These are phyloP conservation scores for Lasiosphaeris hirsuta DNA, from an alignment of 495 filamentous ascomycete species.

Conservation along the genomic window DNA sequence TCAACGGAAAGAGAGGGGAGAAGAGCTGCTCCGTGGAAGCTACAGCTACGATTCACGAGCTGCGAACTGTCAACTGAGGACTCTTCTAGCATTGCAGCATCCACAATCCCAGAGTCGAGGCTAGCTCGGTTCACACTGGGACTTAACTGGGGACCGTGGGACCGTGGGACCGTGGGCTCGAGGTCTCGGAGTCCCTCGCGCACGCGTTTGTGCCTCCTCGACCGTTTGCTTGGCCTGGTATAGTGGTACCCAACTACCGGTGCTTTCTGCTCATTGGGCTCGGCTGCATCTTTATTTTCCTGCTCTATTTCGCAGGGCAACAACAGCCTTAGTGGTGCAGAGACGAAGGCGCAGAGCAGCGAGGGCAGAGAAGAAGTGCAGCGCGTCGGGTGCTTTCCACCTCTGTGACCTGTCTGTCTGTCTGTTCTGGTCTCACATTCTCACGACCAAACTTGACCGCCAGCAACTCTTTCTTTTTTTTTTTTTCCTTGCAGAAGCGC, in stretches of 20 bases:
- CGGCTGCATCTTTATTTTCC: neutral
- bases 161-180: no score
- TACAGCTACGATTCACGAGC: no score
- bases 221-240: neutral
- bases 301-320: neutral
- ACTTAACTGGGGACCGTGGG: no score
- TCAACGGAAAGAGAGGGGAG: neutral
- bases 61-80: no score
- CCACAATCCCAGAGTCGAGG: no score
- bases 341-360: neutral
- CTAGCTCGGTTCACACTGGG: no score
- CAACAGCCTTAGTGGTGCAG: neutral
- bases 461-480: conserved; percentile 8
- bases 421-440: neutral
- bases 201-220: no score
- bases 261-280: conserved; percentile 2
- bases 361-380: neutral
- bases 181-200: no score
- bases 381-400: neutral
- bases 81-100: no score
- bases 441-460: neutral
- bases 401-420: neutral
- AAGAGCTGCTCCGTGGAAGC: neutral
- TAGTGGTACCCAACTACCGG: neutral
- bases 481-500: conserved; percentile 12